Conservation (phyloP, 2,329 filamentous ascomycete genomes). For the Arthroderma sp. region DNA sequence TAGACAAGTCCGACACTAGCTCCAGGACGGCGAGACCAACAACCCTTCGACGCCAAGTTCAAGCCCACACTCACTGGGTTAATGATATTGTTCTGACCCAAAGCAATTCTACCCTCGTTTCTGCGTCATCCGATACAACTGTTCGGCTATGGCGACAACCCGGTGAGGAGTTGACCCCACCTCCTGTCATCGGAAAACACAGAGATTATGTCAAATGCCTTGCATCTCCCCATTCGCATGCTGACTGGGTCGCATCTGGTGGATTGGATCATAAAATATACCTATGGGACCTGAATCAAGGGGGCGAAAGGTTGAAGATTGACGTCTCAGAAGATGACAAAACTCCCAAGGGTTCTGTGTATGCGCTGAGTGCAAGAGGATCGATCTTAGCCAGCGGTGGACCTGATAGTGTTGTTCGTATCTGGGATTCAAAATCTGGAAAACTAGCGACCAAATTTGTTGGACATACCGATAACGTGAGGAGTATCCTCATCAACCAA, state of each 20-base stretch:
- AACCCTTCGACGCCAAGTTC: constrained; percentile 49
- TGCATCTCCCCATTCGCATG: constrained; percentile 56
- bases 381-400: constrained; percentile 82
- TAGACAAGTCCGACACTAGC: constrained; percentile 5
- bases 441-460: constrained; percentile 92
- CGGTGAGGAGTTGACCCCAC: constrained; percentile 45
- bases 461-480: constrained; percentile 87
- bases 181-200: constrained; percentile 76
- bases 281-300: constrained; percentile 85
- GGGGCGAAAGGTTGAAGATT: constrained; percentile 74
- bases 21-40: constrained; percentile 27
- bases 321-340: constrained; percentile 59
- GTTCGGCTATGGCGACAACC: constrained; percentile 85
- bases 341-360: constrained; percentile 84
- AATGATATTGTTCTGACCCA: constrained; percentile 79
- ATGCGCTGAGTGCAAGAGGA: constrained; percentile 69
- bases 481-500: constrained; percentile 78
- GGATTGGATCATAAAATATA: constrained; percentile 85
- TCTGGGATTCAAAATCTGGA: constrained; percentile 83
- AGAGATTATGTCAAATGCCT: constrained; percentile 94
- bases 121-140: constrained; percentile 83
- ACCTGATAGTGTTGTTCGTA: constrained; percentile 78
- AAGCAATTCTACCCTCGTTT: constrained; percentile 66
- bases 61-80: constrained; percentile 90
- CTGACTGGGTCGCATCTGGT: constrained; percentile 84